phyloP scores from a whole-genome alignment of 2,329 filamentous ascomycete genomes.

The Sordariomycetes sp. region DNA sequence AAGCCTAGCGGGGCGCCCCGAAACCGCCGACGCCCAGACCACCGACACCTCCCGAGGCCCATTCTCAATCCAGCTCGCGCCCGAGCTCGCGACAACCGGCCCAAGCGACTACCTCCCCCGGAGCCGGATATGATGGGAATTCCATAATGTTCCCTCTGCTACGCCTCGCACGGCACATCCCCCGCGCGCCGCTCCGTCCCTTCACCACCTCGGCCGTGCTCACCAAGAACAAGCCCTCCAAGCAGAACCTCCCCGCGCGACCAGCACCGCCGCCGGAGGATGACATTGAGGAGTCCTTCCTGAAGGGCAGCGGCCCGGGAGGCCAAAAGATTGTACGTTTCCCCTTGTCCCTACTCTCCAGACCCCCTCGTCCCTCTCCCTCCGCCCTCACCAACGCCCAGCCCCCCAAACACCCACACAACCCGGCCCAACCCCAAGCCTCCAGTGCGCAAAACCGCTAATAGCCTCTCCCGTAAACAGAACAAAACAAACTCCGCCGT shows the following conservation, averaged over 20 bases:
- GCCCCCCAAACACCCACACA: background rate
- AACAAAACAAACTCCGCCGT: constrained; percentile 97
- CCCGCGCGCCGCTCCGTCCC: constrained; percentile 6
- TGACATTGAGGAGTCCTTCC: constrained; percentile 72
- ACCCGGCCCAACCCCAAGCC: background rate
- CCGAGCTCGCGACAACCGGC: no score
- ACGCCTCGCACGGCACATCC: background rate
- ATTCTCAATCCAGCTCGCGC: no score
- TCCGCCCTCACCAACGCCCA: background rate
- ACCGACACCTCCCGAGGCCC: no score
- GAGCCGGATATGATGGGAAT: background rate
- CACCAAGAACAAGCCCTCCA: constrained; percentile 30
- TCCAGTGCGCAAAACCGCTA: background rate
- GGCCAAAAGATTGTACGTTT: constrained; percentile 76
- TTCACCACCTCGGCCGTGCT: constrained; percentile 17
- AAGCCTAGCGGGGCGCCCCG: no score
- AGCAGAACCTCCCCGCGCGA: constrained; percentile 53
- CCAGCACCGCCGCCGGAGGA: constrained; percentile 58
- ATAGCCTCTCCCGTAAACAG: constrained; percentile 20
- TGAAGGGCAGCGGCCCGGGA: constrained; percentile 85
- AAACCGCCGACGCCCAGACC: no score
- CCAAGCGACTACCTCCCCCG: no score
- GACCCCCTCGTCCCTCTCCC: background rate
- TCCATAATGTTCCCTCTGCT: background rate
- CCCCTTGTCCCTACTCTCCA: background rate